Conservation (phyloP, 768 basidiomycete species). For the Leccinum variicolor region DNA sequence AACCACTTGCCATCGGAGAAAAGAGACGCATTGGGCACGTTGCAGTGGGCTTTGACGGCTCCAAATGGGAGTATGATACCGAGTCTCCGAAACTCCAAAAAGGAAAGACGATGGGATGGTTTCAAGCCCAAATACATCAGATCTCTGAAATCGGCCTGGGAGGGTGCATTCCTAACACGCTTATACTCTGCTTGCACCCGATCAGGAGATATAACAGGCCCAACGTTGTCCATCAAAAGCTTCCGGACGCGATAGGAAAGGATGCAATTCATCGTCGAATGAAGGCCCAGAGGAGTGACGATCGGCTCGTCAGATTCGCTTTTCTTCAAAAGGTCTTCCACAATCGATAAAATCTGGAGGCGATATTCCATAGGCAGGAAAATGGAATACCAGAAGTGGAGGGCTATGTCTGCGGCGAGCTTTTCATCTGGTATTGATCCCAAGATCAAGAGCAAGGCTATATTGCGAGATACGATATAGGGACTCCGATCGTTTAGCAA, state of each 20-base stretch:
- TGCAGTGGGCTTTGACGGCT: conserved; percentile 39
- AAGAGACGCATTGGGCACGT: conserved; percentile 40
- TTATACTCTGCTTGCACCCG: conserved; percentile 32
- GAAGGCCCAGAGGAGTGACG: conserved; percentile 6
- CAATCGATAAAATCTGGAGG: conserved; percentile 15
- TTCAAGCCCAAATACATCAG: conserved; percentile 37
- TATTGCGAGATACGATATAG: conserved; percentile 35
- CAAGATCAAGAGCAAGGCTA: conserved; percentile 42
- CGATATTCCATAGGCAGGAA: conserved; percentile 37
- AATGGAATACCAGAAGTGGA: conserved; percentile 50
- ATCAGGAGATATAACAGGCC: conserved; percentile 14
- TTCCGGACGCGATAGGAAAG: conserved; percentile 3
- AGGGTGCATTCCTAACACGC: conserved; percentile 34
- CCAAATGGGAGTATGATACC: conserved; percentile 51
- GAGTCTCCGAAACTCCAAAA: conserved; percentile 35
- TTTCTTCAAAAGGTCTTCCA: conserved; percentile 17
- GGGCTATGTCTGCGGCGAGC: conserved; percentile 40
- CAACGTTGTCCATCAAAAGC: conserved; percentile 16
- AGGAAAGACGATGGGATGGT: conserved; percentile 45
- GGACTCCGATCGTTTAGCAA: conserved; percentile 40
- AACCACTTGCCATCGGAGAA: conserved; percentile 49
- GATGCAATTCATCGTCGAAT: conserved; percentile 16
- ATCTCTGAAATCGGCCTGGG: conserved; percentile 40
- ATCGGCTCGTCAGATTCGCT: not conserved
- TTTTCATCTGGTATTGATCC: conserved; percentile 31